These are phyloP conservation scores for Dryas drummondii DNA, from an alignment of 306 rosid species.

Conservation along the genomic window DNA sequence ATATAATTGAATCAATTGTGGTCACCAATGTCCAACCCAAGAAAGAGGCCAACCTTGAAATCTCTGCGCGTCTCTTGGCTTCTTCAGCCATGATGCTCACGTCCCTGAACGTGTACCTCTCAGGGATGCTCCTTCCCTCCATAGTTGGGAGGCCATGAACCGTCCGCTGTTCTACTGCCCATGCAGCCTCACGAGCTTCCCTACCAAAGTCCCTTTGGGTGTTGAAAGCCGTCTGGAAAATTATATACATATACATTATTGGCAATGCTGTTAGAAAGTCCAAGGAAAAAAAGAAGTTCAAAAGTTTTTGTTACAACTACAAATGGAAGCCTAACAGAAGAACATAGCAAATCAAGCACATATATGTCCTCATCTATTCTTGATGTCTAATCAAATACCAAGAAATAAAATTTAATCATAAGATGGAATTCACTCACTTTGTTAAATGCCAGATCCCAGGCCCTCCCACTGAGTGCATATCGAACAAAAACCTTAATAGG, in stretches of 20 bases:
- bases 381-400: not conserved
- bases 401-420: not conserved
- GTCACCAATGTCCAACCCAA: not conserved
- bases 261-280: not conserved
- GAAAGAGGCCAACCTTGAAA: conserved; percentile 18
- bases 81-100: conserved; percentile 29
- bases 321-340: not conserved
- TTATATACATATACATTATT: not conserved
- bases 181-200: conserved; percentile 19
- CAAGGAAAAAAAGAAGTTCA: not conserved
- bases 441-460: conserved; percentile 18
- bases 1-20: not conserved
- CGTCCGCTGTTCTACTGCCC: conserved; percentile 11
- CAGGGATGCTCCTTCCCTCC: conserved; percentile 6
- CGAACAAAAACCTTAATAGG: conserved; percentile 17
- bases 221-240: conserved; percentile 17
- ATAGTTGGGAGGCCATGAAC: conserved; percentile 23
- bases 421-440: conserved; percentile 12
- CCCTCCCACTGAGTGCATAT: conserved; percentile 22
- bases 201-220: conserved; percentile 19
- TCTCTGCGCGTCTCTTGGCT: conserved; percentile 27
- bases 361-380: not conserved
- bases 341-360: not conserved
- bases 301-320: not conserved
- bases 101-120: conserved; percentile 21